A percentile compares a stretch with the other conserved stretches of the same genome.
Evolutionary conservation across 225 moss, liverwort and hornwort genomes (phyloP).

Genomic region (Sphagnum tenellum): DNA sequence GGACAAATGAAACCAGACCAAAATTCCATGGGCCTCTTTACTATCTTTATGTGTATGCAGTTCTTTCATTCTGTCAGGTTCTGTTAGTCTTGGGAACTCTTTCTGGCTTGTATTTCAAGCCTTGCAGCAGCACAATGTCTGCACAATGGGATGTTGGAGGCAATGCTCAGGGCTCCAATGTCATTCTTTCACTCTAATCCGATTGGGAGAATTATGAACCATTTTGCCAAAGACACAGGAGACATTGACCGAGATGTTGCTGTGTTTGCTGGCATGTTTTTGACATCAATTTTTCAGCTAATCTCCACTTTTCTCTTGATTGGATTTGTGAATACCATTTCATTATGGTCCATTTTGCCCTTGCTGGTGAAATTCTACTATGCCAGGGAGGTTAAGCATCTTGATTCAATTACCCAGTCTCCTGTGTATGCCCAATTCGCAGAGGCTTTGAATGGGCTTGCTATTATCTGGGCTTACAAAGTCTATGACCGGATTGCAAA

Average conservation of each 20-base stretch:
- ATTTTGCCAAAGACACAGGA: conserved; percentile 44
- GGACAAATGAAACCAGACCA: conserved; percentile 29
- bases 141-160: conserved; percentile 26
- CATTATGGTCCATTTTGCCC: conserved; percentile 45
- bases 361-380: conserved; percentile 27
- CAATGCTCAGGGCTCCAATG: conserved; percentile 41
- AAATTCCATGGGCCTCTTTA: conserved; percentile 19
- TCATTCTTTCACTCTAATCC: conserved; percentile 49
- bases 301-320: conserved; percentile 38
- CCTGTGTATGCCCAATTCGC: conserved; percentile 50
- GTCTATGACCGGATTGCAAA: conserved; percentile 32
- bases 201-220: conserved; percentile 40
- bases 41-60: conserved; percentile 41
- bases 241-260: conserved; percentile 46
- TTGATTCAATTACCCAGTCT: conserved; percentile 43
- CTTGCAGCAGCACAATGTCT: conserved; percentile 27
- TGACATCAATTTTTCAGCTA: conserved; percentile 30
- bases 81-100: conserved; percentile 24
- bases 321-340: conserved; percentile 30
- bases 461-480: conserved; percentile 41
- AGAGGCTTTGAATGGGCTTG: conserved; percentile 47
- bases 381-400: conserved; percentile 42
- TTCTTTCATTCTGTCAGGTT: conserved; percentile 31
- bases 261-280: conserved; percentile 33
- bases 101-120: conserved; percentile 36